Conservation (phyloP, 163 green algal genomes). For the Volvox carteri region DNA sequence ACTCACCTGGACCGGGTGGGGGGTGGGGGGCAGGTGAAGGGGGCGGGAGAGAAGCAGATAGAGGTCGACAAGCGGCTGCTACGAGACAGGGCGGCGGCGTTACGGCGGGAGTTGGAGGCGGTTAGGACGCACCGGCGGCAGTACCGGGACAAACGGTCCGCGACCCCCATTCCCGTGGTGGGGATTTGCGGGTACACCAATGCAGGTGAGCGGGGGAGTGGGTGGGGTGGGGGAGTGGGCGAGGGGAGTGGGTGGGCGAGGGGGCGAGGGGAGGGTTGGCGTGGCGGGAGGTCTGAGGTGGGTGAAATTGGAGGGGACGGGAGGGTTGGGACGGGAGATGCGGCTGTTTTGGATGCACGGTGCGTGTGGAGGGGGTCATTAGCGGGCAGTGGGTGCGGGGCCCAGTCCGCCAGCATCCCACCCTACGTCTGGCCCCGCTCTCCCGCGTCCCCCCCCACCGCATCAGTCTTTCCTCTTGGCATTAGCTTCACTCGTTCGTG, state of each 20-base stretch:
- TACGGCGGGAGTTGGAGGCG: conserved; percentile 51
- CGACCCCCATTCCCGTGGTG: conserved; percentile 86
- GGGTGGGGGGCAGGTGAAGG: conserved; percentile 87
- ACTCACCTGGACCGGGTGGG: conserved; percentile 93
- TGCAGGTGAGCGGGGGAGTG: conserved; percentile 66
- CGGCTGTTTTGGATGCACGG: too few species aligned
- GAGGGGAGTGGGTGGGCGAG: neutral
- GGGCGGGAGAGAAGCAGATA: conserved; percentile 97
- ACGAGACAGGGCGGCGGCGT: conserved; percentile 60
- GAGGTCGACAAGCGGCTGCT: conserved; percentile 97
- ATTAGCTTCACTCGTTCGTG: too few species aligned
- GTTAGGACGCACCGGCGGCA: conserved; percentile 83
- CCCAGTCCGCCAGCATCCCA: neutral
- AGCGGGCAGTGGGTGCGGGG: too few species aligned
- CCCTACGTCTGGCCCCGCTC: neutral
- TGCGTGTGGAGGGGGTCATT: neutral
- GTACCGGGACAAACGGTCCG: conserved; percentile 83
- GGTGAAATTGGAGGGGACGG: too few species aligned
- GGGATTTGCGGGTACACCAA: conserved; percentile 98
- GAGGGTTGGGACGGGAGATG: neutral
- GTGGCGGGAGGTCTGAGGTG: neutral
- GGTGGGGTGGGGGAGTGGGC: neutral
- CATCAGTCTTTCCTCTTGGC: neutral
- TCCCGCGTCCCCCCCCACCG: neutral
- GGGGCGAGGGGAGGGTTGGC: neutral